Evolutionary conservation across 768 basidiomycete species (phyloP).

Genomic region (Amanita rubescens): DNA sequence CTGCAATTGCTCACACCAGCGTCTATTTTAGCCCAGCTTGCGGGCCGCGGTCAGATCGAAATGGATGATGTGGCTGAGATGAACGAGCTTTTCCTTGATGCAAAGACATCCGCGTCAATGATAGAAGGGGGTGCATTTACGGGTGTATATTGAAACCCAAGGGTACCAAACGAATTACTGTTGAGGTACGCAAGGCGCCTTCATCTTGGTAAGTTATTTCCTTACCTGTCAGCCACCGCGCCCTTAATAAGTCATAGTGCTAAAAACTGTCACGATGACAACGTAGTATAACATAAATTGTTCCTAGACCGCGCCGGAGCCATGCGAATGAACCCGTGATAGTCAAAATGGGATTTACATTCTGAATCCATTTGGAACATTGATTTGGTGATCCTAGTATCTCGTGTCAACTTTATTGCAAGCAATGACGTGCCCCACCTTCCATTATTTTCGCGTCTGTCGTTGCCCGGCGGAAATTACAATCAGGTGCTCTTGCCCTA

Average conservation of each 20-base stretch:
- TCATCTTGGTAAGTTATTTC: not conserved
- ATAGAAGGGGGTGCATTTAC: constrained; percentile 36
- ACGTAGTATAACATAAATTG: not conserved
- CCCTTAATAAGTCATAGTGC: not conserved
- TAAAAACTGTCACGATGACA: not conserved
- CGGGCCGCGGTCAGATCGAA: constrained; percentile 74
- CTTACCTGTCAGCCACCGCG: not conserved
- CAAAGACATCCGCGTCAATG: constrained; percentile 67
- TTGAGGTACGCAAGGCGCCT: not conserved
- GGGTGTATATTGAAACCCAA: constrained; percentile 11
- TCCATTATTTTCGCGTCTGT: not conserved
- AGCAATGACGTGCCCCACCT: not conserved
- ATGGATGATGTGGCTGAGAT: constrained; percentile 90
- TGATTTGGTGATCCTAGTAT: not conserved
- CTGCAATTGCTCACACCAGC: constrained; percentile 89
- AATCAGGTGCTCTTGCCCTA: not conserved
- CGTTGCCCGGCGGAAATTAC: not conserved
- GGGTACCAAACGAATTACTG: not conserved
- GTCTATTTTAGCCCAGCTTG: constrained; percentile 73
- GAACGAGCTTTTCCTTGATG: constrained; percentile 92
- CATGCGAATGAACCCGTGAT: not conserved
- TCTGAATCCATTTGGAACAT: not conserved
- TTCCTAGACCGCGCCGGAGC: not conserved
- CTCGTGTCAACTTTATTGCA: not conserved
- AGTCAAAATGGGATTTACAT: not conserved